Conservation (phyloP, 768 basidiomycete species). For the Mycena epipterygia region DNA sequence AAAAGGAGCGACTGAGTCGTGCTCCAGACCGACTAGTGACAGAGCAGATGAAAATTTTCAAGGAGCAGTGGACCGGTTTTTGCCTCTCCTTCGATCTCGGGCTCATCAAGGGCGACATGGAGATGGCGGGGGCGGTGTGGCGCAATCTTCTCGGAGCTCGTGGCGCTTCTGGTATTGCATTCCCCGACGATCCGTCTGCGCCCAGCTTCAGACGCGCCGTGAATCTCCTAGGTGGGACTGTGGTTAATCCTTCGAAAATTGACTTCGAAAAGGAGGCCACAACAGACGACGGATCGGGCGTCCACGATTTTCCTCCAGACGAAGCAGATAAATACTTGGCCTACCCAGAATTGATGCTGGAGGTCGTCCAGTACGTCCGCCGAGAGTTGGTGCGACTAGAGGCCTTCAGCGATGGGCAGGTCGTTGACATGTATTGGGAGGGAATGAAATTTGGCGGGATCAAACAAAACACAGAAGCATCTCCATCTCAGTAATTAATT, state of each 20-base stretch:
- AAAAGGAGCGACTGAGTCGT: conserved; percentile 45
- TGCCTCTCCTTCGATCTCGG: conserved; percentile 85
- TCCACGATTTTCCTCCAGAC: conserved; percentile 74
- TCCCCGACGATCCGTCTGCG: conserved; percentile 45
- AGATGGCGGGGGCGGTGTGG: conserved; percentile 92
- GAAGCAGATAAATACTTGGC: conserved; percentile 78
- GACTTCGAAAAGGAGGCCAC: conserved; percentile 70
- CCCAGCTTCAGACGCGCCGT: conserved; percentile 70
- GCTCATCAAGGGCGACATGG: conserved; percentile 80
- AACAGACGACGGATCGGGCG: conserved; percentile 77
- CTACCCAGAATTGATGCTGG: conserved; percentile 82
- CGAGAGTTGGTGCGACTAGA: conserved; percentile 82
- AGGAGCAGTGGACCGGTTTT: conserved; percentile 92
- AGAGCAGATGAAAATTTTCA: conserved; percentile 92
- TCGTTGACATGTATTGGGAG: conserved; percentile 54
- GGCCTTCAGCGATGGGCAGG: conserved; percentile 57
- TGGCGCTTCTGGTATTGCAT: conserved; percentile 79
- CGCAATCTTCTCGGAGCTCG: conserved; percentile 90
- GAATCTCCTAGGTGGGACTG: conserved; percentile 78
- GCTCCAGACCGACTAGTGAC: conserved; percentile 86
- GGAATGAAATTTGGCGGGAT: conserved; percentile 56
- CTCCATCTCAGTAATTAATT: neutral
- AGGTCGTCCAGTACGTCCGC: conserved; percentile 77
- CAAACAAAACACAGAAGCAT: conserved; percentile 23
- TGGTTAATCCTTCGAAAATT: conserved; percentile 71